phyloP scores from a whole-genome alignment of 1,139 yeast species.

The Nematodospora anomalae region DNA sequence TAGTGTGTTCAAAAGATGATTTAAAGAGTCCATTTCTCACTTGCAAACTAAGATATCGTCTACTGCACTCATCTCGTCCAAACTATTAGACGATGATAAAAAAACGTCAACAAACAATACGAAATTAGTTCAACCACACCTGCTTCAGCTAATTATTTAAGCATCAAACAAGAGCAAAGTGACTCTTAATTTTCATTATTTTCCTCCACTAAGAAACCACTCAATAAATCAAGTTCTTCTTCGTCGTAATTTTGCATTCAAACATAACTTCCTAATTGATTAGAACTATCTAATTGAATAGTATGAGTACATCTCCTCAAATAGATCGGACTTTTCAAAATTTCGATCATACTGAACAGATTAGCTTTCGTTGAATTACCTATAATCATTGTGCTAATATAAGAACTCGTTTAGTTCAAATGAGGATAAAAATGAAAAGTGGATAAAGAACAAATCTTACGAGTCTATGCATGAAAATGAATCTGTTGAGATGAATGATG shows the following conservation, averaged over 20 bases:
- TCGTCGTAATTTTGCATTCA: constrained; percentile 3
- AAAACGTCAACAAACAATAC: too few relatives aligned
- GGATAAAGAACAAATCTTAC: not conserved
- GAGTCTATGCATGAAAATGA: not conserved
- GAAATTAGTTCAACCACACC: too few relatives aligned
- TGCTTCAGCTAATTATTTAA: too few relatives aligned
- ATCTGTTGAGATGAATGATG: constrained; percentile 7
- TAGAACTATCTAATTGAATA: constrained; percentile 5
- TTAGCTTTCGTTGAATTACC: constrained; percentile 45
- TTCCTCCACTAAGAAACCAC: constrained; percentile 42
- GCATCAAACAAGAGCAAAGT: too few relatives aligned
- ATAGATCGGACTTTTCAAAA: constrained; percentile 20
- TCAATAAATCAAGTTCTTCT: constrained; percentile 16
- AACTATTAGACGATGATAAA: constrained; percentile 3
- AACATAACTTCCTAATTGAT: constrained; percentile 7
- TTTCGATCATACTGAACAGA: constrained; percentile 45
- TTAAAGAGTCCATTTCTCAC: too few relatives aligned
- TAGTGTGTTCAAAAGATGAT: too few relatives aligned
- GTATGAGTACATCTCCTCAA: constrained; percentile 9
- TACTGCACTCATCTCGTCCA: constrained; percentile 2
- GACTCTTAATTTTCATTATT: constrained; percentile 38
- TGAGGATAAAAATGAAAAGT: constrained; percentile 3
- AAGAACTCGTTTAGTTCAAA: constrained; percentile 8
- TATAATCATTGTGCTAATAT: constrained; percentile 28
- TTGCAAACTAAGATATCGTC: not conserved